These are phyloP conservation scores for Clarireedia monteithiana DNA, from an alignment of 2,329 filamentous ascomycete species.

Conservation along the genomic window DNA sequence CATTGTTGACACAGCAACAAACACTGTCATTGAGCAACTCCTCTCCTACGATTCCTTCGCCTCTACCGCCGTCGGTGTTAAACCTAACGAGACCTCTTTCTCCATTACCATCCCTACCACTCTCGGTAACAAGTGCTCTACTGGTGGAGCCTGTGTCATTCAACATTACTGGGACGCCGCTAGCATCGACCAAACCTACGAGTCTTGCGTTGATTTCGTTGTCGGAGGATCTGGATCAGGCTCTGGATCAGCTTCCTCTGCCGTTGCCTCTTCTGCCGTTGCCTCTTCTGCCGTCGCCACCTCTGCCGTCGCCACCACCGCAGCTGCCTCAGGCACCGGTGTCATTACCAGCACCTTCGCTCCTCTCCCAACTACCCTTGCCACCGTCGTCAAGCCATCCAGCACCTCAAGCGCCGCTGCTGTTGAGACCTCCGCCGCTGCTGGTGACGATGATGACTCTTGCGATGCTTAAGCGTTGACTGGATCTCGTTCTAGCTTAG, in stretches of 20 bases:
- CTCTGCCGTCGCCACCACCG: not conserved
- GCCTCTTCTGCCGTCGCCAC: not conserved
- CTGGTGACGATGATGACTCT: not conserved
- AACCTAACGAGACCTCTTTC: conserved; percentile 40
- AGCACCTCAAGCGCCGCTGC: not conserved
- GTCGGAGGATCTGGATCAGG: conserved; percentile 10
- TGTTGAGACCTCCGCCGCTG: not conserved
- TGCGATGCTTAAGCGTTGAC: conserved; percentile 1
- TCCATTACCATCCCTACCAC: conserved; percentile 44
- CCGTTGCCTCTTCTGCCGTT: not conserved
- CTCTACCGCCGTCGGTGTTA: conserved; percentile 35
- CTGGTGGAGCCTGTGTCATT: conserved; percentile 32
- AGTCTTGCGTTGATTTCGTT: conserved; percentile 45
- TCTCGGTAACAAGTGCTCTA: conserved; percentile 30
- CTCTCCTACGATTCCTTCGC: conserved; percentile 44
- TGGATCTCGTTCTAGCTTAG: not conserved
- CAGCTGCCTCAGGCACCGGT: not conserved
- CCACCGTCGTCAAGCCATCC: not conserved
- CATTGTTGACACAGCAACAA: conserved; percentile 41
- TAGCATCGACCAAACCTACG: conserved; percentile 46
- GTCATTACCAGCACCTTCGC: not conserved
- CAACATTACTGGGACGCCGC: conserved; percentile 48
- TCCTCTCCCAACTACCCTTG: conserved; percentile 1
- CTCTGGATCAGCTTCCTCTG: not conserved
- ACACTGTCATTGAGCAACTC: conserved; percentile 40